Base-by-base conservation (phyloP, 768 basidiomycete species). In the Naganishia antarctica region DNA sequence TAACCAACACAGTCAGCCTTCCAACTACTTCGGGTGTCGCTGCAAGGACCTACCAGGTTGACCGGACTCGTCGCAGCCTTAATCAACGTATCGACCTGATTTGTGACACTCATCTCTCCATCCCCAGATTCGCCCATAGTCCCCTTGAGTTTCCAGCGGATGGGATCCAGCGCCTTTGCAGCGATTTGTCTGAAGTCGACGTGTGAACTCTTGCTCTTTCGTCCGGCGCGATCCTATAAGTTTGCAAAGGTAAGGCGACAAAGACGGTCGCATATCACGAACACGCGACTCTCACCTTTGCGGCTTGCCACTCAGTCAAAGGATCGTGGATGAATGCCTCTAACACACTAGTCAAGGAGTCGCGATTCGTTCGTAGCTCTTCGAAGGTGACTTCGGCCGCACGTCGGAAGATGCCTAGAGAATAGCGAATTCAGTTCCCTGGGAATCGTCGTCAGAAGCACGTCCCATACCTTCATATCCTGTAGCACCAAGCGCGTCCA, bases 241-340 rank as follows among this genome's bases (percentile, higher is more conserved):
- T n/a, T n/a, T n/a, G n/a, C n/a, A n/a, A n/a, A n/a, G n/a, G n/a
- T n/a, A n/a, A n/a, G n/a, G n/a, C n/a, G n/a, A n/a, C n/a, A n/a
- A n/a, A n/a, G n/a, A n/a, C n/a, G n/a, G n/a, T n/a, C n/a, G n/a
- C n/a, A n/a, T n/a, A n/a, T n/a, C n/a, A n/a, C n/a, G n/a, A n/a
- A n/a, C n/a, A n/a, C n/a, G n/a, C n/a, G n/a, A 9, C 12, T 37
- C 53, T 25, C 31, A 57, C 53, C 53, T 57, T 57, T 23, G 53
- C 53, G 23, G 53, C 87, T 67, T 91, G 88, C 90, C 92, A 98
- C 76, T 99, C 94, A 29, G 93, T 87, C 4, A 99, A 82, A 0
- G 96, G 96, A 75, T 99, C 96, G 70, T 98, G 94, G 28, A 94
- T 85, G 75, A 98, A 98, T 1, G 96, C 90, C 72, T 97, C 94